Base-by-base conservation (phyloP, 106 monocot genomes). In the Agapanthus africanus region DNA sequence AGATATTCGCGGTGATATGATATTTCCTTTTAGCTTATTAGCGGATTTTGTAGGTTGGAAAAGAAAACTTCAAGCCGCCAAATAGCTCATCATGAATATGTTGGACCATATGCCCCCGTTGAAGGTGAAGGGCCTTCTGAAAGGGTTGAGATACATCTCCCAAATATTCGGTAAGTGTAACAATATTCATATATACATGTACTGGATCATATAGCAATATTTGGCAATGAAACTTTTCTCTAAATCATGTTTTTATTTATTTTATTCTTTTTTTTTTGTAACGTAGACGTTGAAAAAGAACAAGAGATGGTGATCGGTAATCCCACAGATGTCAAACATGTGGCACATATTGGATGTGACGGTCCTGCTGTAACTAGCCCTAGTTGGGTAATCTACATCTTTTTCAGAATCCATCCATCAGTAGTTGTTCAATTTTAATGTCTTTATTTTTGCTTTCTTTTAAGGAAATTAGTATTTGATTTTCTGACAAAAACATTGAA, bases 91-190 rank as follows among this genome's bases (percentile, higher is more conserved):
- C 0, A 35, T 23, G 18, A 66, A 11, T 10, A 44, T 65, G 65
- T 40, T 65, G 65, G 40, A 27, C 28, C 6, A 31, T 13, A 1
- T 40, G 6, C 37, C 42, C 14, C 42, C 66, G 1, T 22, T 66
- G n/a, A 78, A 47, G 83, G 86, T 89, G 72, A 80, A 80, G 28
- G 83, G 89, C 27, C 63, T 93, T 19, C 59, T 89, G 38, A 93
- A 79, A 54, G 89, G 86, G 28, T 56, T 93, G 1, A 61, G 86
- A 39, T 89, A 83, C 75, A 84, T 93, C 54, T 74, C 89, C 13
- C 80, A 89, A 21, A 81, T 93, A 65, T 89, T 93, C 36, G 93
- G 93, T 93, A 69, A 38, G 63, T 2, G n/a, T n/a, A n/a, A n/a
- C n/a, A n/a, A n/a, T n/a, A n/a, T 47, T 47, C 46, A 4, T 47